Conservation (phyloP, 2,329 filamentous ascomycete species). For the Plenodomus tracheiphilus region DNA sequence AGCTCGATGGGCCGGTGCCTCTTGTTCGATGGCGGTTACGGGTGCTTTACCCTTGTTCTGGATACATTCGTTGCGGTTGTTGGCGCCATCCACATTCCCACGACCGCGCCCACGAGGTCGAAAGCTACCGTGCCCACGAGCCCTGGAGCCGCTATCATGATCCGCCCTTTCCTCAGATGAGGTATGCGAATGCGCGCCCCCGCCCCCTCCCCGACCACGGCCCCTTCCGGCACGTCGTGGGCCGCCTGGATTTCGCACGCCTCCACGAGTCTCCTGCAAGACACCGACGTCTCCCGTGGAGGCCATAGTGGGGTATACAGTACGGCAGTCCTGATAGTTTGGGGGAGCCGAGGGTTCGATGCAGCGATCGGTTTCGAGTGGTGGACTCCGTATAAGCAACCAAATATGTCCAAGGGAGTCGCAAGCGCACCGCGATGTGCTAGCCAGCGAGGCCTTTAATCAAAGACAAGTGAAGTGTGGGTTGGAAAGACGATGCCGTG, state of each 20-base stretch:
- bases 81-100: constrained; percentile 39
- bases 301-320: constrained; percentile 44
- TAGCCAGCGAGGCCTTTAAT: constrained; percentile 24
- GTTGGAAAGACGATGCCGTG: constrained; percentile 21
- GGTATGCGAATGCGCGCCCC: constrained; percentile 19
- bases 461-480: constrained; percentile 11
- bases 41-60: constrained; percentile 37
- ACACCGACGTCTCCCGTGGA: constrained; percentile 22
- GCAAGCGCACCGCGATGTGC: constrained; percentile 2
- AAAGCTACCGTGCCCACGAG: constrained; percentile 38
- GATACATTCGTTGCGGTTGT: constrained; percentile 25
- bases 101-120: constrained; percentile 36
- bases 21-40: constrained; percentile 9
- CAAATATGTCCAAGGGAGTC: neutral
- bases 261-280: constrained; percentile 23
- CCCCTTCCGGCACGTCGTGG: constrained; percentile 35
- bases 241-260: constrained; percentile 28
- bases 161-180: neutral
- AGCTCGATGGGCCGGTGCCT: constrained; percentile 3
- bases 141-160: constrained; percentile 17
- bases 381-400: no score
- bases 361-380: no score
- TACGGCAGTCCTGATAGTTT: no score
- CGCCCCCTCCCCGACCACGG: constrained; percentile 36
- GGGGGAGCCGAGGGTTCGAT: no score